phyloP scores from a whole-genome alignment of 305 asterid genomes.

The Nicotiana rustica region DNA sequence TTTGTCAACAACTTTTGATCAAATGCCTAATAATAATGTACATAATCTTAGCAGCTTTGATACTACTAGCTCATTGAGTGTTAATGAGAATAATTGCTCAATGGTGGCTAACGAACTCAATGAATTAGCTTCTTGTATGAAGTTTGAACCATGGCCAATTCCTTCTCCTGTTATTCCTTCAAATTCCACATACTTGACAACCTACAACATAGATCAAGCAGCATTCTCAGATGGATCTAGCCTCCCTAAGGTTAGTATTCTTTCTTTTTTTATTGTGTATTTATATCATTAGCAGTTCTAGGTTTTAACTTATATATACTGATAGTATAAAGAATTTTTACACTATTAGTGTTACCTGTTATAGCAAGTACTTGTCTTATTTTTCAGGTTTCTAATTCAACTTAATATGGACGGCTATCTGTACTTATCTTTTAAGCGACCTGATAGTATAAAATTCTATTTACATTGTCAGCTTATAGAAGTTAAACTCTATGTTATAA shows the following conservation, averaged over 20 bases:
- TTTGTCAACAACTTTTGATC: constrained; percentile 48
- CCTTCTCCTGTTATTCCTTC: constrained; percentile 6
- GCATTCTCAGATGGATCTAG: constrained; percentile 8
- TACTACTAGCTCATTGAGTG: background rate
- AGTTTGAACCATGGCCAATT: constrained; percentile 7
- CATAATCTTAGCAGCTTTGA: background rate
- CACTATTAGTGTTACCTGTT: no score
- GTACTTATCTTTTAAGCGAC: no score
- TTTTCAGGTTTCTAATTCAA: no score
- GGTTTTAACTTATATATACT: no score
- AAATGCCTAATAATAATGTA: background rate
- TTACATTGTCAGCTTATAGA: no score
- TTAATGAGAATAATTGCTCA: background rate
- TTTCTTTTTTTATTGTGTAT: background rate
- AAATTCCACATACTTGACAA: background rate
- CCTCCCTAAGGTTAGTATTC: background rate
- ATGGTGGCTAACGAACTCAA: constrained; percentile 7
- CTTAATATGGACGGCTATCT: no score
- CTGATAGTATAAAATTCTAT: no score
- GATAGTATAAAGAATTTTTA: no score
- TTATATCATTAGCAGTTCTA: no score
- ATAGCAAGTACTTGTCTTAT: no score
- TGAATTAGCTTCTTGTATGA: constrained; percentile 26
- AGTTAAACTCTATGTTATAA: no score
- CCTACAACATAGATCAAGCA: constrained; percentile 3